A percentile compares a stretch with the other conserved stretches of the same genome.
Conservation (phyloP, 345 rosid species). For the Moricandia arvensis region DNA sequence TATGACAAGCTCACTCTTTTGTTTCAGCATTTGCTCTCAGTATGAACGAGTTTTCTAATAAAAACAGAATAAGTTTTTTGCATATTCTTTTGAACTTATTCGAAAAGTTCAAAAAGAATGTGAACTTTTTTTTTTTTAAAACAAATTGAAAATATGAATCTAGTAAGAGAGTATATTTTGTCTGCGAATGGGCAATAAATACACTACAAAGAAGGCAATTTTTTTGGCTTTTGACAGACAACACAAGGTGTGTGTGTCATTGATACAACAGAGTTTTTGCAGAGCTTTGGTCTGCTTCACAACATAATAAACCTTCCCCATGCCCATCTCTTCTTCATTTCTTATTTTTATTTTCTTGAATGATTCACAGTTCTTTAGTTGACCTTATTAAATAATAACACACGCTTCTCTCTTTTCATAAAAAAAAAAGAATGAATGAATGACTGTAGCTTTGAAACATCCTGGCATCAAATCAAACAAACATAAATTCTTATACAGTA, state of each 20-base stretch:
- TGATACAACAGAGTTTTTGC: conserved; percentile 33
- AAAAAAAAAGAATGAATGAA: not conserved
- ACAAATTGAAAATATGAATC: not conserved
- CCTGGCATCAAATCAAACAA: conserved; percentile 15
- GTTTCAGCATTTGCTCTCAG: not conserved
- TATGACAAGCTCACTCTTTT: conserved; percentile 1
- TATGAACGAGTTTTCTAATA: not conserved
- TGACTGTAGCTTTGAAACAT: not conserved
- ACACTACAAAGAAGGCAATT: conserved; percentile 12
- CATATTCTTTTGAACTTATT: not conserved
- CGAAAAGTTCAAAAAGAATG: not conserved
- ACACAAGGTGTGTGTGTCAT: conserved; percentile 29
- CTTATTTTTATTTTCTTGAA: not conserved
- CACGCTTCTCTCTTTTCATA: not conserved
- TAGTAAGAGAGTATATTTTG: not conserved
- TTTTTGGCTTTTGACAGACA: conserved; percentile 16
- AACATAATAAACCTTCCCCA: not conserved
- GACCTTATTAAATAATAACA: conserved; percentile 4
- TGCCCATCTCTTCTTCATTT: not conserved
- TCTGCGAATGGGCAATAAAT: conserved; percentile 20
- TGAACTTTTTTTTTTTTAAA: not conserved
- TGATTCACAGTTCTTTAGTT: conserved; percentile 11
- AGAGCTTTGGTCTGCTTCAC: conserved; percentile 28
- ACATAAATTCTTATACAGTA: conserved; percentile 12
- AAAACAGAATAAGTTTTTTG: not conserved